phyloP scores from a whole-genome alignment of 2,329 filamentous ascomycete species.

The Colletotrichum orbiculare region DNA sequence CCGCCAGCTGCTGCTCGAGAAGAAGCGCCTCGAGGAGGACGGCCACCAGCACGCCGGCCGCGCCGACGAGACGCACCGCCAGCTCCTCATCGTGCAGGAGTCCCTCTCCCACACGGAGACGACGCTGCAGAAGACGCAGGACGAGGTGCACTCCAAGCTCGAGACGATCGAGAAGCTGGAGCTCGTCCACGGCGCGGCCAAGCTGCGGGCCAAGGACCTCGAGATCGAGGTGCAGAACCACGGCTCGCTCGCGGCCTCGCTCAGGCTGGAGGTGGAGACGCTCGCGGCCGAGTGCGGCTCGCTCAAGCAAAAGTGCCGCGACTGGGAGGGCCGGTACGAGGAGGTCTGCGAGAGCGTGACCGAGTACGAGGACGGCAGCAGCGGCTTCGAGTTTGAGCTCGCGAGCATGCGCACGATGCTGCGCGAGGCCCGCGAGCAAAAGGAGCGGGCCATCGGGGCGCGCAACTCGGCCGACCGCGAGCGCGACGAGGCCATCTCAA shows the following conservation, averaged over 20 bases:
- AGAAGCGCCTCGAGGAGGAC: constrained; percentile 32
- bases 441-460: constrained; percentile 26
- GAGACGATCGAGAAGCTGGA: constrained; percentile 24
- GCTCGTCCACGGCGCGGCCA: neutral
- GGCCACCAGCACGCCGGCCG: constrained; percentile 8
- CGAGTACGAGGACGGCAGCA: constrained; percentile 31
- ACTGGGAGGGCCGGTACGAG: constrained; percentile 27
- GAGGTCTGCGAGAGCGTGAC: constrained; percentile 31
- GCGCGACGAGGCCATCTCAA: constrained; percentile 18
- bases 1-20: constrained; percentile 19
- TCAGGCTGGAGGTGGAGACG: constrained; percentile 21
- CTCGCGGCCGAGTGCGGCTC: constrained; percentile 16
- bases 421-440: constrained; percentile 28
- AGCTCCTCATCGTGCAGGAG: constrained; percentile 20
- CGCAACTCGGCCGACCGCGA: constrained; percentile 29
- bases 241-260: constrained; percentile 4
- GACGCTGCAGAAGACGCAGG: constrained; percentile 19
- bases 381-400: constrained; percentile 26
- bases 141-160: constrained; percentile 19
- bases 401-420: constrained; percentile 28
- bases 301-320: constrained; percentile 25
- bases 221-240: constrained; percentile 16
- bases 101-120: constrained; percentile 19
- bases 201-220: constrained; percentile 4
- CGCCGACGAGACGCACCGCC: constrained; percentile 25